A percentile compares a stretch with the other conserved stretches of the same genome.
Evolutionary conservation across 805 yeast species (phyloP).

Genomic region (Metschnikowia proteae): DNA sequence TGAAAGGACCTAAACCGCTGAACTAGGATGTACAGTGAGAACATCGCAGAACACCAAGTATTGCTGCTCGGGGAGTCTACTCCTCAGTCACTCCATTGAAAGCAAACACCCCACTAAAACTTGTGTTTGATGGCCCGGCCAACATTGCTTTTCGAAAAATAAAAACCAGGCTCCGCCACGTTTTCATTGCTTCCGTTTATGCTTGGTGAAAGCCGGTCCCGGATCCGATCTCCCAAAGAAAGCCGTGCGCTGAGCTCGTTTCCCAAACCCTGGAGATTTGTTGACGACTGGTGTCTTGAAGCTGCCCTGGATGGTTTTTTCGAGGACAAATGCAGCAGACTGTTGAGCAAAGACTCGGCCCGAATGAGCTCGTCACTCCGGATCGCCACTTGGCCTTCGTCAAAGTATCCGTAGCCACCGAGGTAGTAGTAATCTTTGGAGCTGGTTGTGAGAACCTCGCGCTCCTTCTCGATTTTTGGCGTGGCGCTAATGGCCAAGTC

Average conservation of each 20-base stretch:
- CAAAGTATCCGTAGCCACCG: slow-evolving; percentile 89
- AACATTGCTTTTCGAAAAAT: background rate
- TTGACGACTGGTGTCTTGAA: slow-evolving; percentile 31
- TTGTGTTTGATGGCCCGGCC: background rate
- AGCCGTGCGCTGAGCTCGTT: slow-evolving; percentile 27
- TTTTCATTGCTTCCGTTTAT: slow-evolving; percentile 1
- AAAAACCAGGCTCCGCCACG: background rate
- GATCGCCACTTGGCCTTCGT: slow-evolving; percentile 60
- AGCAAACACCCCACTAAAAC: background rate
- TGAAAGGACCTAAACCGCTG: no score
- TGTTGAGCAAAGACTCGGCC: slow-evolving; percentile 29
- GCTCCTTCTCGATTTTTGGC: slow-evolving; percentile 1
- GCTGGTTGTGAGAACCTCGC: slow-evolving; percentile 16
- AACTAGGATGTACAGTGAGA: no score
- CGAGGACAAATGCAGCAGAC: slow-evolving; percentile 23
- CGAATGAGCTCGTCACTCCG: slow-evolving; percentile 40
- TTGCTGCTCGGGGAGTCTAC: no score
- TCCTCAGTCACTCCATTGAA: no score
- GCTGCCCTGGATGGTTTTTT: slow-evolving; percentile 17
- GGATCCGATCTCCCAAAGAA: slow-evolving; percentile 35
- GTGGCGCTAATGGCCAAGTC: slow-evolving; percentile 15
- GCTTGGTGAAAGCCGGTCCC: slow-evolving; percentile 29
- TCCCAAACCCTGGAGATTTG: slow-evolving; percentile 20
- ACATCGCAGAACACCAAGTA: no score
- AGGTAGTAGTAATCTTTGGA: slow-evolving; percentile 37